Evolutionary conservation across 768 basidiomycete species (phyloP).

Genomic region (Calvatia gigantea): DNA sequence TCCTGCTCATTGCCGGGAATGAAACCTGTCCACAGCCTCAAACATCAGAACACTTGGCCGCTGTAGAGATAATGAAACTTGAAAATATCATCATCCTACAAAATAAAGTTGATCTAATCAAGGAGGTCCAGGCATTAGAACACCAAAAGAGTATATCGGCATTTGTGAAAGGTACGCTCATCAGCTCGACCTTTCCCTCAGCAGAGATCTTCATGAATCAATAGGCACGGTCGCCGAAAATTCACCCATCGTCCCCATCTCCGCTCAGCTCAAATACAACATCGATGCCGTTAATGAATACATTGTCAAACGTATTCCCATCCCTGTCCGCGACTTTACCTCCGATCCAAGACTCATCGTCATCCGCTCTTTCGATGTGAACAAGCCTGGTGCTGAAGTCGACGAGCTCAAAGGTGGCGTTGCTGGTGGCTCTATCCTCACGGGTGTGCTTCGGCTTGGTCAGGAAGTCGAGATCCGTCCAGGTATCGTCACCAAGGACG

Average conservation of each 20-base stretch:
- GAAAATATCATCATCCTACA: constrained; percentile 97
- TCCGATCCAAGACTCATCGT: constrained; percentile 93
- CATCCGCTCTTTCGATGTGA: constrained; percentile 99
- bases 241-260: constrained; percentile 98
- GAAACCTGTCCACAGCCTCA: constrained; percentile 99
- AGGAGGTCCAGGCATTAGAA: constrained; percentile 90
- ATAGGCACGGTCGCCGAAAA: constrained; percentile 94
- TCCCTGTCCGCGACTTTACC: constrained; percentile 90
- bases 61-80: constrained; percentile 99
- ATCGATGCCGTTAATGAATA: constrained; percentile 99
- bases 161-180: constrained; percentile 82
- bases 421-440: constrained; percentile 94
- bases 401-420: constrained; percentile 98
- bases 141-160: constrained; percentile 94
- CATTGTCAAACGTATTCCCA: constrained; percentile 94
- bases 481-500: constrained; percentile 95
- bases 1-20: constrained; percentile 94
- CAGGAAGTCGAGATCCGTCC: constrained; percentile 96
- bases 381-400: constrained; percentile 97
- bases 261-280: constrained; percentile 98
- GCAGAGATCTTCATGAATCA: not conserved
- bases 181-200: not conserved
- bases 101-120: constrained; percentile 98
- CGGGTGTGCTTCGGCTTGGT: constrained; percentile 85
- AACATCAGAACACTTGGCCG: constrained; percentile 97